These are phyloP conservation scores for Allium cepa DNA, from an alignment of 106 monocot genomes.

Conservation along the genomic window DNA sequence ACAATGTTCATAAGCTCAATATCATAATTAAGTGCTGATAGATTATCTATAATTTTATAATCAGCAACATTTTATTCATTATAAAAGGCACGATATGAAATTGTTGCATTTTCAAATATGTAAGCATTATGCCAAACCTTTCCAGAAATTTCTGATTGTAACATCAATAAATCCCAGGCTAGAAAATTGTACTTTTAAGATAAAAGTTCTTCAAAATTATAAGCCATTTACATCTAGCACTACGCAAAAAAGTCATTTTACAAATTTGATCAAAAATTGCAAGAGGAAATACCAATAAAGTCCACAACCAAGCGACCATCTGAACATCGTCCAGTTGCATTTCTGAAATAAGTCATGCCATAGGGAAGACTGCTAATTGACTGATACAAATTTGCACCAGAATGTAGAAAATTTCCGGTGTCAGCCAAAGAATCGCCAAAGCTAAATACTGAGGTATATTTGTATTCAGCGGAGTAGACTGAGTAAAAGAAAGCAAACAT, in stretches of 20 bases:
- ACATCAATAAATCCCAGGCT: too few relatives aligned
- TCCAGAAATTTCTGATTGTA: too few relatives aligned
- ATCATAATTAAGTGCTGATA: too few relatives aligned
- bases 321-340: slow-evolving; percentile 50
- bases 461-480: neutral
- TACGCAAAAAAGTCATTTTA: neutral
- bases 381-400: neutral
- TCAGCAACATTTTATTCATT: too few relatives aligned
- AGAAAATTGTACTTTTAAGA: too few relatives aligned
- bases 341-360: slow-evolving; percentile 49
- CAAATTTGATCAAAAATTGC: neutral
- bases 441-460: slow-evolving; percentile 30
- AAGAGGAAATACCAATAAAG: slow-evolving; percentile 33
- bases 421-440: slow-evolving; percentile 55
- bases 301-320: slow-evolving; percentile 68
- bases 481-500: neutral
- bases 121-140: neutral
- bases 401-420: slow-evolving; percentile 29
- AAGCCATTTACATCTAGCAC: too few relatives aligned
- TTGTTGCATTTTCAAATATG: neutral
- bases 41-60: too few relatives aligned
- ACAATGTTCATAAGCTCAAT: neutral
- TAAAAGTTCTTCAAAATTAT: too few relatives aligned
- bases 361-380: slow-evolving; percentile 33
- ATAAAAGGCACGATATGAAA: too few relatives aligned